phyloP scores from a whole-genome alignment of 73 alveolate species.

The Tetrahymena malaccensis region DNA sequence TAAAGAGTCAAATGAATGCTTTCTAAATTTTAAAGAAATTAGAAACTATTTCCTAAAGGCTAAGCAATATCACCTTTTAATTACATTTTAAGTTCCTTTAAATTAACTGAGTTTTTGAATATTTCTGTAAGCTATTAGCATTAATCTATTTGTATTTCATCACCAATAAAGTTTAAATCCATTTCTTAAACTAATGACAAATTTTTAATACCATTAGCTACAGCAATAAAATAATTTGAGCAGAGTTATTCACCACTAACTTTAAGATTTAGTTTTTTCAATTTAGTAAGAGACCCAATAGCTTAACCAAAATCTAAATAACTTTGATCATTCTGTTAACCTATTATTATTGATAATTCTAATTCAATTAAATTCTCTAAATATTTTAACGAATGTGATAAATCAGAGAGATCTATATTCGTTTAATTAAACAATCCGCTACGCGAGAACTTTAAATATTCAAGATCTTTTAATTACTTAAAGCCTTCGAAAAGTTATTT shows the following conservation, averaged over 20 bases:
- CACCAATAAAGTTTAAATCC: too few relatives aligned
- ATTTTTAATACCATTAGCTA: too few relatives aligned
- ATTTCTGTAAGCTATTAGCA: too few relatives aligned
- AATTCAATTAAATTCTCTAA: not conserved
- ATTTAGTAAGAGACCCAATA: not conserved
- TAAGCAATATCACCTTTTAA: too few relatives aligned
- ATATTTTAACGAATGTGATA: not conserved
- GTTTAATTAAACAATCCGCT: too few relatives aligned
- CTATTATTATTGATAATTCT: not conserved
- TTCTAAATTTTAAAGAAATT: too few relatives aligned
- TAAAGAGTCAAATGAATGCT: too few relatives aligned
- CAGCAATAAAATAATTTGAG: not conserved
- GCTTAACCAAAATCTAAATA: not conserved
- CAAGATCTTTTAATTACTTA: not conserved
- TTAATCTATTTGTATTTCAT: too few relatives aligned
- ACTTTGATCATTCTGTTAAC: not conserved
- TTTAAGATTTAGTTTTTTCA: not conserved
- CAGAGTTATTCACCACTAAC: not conserved
- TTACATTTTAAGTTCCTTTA: too few relatives aligned
- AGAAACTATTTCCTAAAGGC: too few relatives aligned
- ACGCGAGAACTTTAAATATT: not conserved
- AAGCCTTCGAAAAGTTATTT: not conserved
- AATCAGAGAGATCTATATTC: not conserved
- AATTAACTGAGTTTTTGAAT: too few relatives aligned
- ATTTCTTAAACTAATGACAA: too few relatives aligned